Evolutionary conservation across 1,284 basidiomycete genomes (phyloP).

Genomic region (Boletus semigastroideus): DNA sequence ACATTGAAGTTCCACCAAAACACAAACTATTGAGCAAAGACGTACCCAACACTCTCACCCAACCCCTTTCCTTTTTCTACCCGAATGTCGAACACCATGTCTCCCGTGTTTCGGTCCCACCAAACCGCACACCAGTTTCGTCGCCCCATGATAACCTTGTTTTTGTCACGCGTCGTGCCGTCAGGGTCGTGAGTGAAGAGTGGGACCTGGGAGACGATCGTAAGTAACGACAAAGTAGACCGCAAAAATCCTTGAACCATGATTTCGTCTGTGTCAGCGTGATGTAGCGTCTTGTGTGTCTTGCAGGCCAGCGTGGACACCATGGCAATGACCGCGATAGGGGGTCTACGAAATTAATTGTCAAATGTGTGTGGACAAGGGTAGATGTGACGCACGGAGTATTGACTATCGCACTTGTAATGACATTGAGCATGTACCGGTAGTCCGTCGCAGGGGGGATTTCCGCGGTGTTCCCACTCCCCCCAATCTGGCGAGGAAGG

Average conservation of each 20-base stretch:
- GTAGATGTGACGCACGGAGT: conserved; percentile 59
- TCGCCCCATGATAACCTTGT: conserved; percentile 81
- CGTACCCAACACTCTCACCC: conserved; percentile 74
- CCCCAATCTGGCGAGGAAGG: conserved; percentile 32
- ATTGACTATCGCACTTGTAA: conserved; percentile 80
- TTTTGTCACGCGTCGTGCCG: conserved; percentile 59
- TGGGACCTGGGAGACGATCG: conserved; percentile 54
- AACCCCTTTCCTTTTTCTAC: conserved; percentile 83
- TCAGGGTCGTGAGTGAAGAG: conserved; percentile 80
- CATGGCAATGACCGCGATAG: conserved; percentile 75
- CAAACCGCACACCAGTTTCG: conserved; percentile 89
- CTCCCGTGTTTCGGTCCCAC: conserved; percentile 59
- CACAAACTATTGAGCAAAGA: conserved; percentile 9
- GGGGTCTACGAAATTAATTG: conserved; percentile 51
- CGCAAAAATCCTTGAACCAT: conserved; percentile 55
- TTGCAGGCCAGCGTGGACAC: conserved; percentile 80
- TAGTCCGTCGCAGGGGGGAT: conserved; percentile 59
- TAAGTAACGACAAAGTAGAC: background rate
- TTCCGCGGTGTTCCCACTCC: conserved; percentile 46
- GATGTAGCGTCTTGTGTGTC: conserved; percentile 81
- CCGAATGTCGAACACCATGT: conserved; percentile 83
- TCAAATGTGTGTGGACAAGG: background rate
- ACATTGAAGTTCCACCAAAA: conserved; percentile 3
- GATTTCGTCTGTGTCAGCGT: conserved; percentile 76
- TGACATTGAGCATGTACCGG: conserved; percentile 86